Evolutionary conservation across 257 asterid genomes (phyloP).

Genomic region (Petunia secreta): DNA sequence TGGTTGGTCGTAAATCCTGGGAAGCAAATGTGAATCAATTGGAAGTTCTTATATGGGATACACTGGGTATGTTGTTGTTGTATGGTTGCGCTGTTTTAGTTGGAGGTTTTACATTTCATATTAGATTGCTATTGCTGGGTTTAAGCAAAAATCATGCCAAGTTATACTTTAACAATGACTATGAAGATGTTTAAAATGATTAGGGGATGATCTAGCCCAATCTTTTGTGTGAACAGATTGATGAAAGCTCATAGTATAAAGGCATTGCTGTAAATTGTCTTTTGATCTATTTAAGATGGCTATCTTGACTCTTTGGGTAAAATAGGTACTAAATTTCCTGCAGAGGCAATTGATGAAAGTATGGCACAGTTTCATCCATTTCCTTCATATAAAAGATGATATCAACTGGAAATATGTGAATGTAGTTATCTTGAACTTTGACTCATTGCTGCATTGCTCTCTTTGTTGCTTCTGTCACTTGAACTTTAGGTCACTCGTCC

Average conservation of each 20-base stretch:
- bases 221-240: neutral
- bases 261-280: neutral
- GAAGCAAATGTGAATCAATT: constrained; percentile 10
- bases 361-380: neutral
- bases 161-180: neutral
- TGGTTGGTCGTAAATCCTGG: neutral
- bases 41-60: neutral
- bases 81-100: neutral
- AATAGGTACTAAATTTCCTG: neutral
- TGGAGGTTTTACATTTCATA: neutral
- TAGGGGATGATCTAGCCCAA: neutral
- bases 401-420: neutral
- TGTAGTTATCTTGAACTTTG: neutral
- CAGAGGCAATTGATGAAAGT: neutral
- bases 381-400: neutral
- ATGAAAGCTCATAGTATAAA: neutral
- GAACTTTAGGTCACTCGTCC: neutral
- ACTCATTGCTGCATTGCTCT: neutral
- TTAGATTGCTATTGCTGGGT: neutral
- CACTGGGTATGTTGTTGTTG: neutral
- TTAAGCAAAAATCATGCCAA: neutral
- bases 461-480: constrained; percentile 10
- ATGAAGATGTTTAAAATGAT: constrained; percentile 7
- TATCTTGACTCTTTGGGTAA: neutral
- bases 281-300: neutral